A percentile compares a stretch with the other conserved stretches of the same genome.
Evolutionary conservation across 352 stramenopile species (phyloP).

Genomic region (Blastocystis sp.): DNA sequence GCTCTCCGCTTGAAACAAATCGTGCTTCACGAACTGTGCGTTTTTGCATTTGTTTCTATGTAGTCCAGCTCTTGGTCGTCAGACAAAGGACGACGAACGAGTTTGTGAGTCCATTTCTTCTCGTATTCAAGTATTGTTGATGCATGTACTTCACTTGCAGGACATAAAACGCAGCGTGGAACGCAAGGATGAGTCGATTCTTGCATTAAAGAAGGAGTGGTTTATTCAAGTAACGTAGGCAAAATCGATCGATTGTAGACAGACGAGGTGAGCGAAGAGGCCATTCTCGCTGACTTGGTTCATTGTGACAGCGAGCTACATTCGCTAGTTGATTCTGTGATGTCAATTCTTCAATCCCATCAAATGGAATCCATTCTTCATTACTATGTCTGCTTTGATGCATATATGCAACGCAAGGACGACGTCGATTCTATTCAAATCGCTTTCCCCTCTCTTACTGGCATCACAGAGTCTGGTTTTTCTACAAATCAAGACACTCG

Average conservation of each 20-base stretch:
- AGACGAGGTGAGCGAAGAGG: not conserved
- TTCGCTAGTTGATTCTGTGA: not conserved
- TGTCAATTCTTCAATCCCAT: not conserved
- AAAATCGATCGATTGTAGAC: not conserved
- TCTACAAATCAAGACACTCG: not conserved
- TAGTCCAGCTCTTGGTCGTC: constrained; percentile 4
- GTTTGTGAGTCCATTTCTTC: not conserved
- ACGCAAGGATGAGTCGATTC: not conserved
- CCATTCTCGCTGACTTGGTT: not conserved
- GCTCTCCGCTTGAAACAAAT: constrained; percentile 39
- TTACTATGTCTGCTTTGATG: not conserved
- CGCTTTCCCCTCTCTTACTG: not conserved
- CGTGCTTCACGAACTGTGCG: constrained; percentile 16
- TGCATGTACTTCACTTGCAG: not conserved
- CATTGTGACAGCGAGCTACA: not conserved
- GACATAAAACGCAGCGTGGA: not conserved
- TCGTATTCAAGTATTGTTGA: not conserved
- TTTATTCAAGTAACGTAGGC: not conserved
- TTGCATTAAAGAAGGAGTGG: not conserved
- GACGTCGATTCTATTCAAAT: not conserved
- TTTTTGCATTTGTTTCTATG: not conserved
- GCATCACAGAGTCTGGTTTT: not conserved
- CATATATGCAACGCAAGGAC: constrained; percentile 3
- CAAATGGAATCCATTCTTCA: not conserved
- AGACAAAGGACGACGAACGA: constrained; percentile 15